Base-by-base conservation (phyloP, 495 filamentous ascomycete genomes). In the Lophiostoma macrostomum region DNA sequence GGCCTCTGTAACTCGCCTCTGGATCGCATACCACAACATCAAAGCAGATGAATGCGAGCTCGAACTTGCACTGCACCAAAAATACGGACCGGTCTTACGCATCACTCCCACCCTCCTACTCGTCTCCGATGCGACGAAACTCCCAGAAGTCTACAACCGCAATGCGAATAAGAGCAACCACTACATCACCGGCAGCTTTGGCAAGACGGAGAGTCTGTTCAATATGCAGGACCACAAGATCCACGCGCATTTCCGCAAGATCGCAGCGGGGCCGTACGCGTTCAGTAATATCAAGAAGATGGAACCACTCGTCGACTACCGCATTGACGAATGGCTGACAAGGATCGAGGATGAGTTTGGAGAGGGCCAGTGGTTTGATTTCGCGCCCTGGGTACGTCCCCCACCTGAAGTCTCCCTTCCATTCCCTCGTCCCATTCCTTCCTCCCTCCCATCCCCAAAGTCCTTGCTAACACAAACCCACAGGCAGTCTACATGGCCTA, bases 151-250 rank as follows among this genome's bases (percentile, higher is more conserved):
- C 29, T 80, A 80, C 63, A 73, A 79, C 53, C 72, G 75, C 45
- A 70, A 74, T 55, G 77, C 73, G 11, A 76, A 80, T 65, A 82
- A 82, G 48, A 74, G 75, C 1, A 70, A 72, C 4, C 74, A 78
- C 48, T 80, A 80, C 43, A 76, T 73, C 36, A 73, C 75, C 1
- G 74, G 74, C 12, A 68, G 70, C 4, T 76, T 76, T 31, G 76
- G 75, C 7, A 71, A 78, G 32, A 67, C 67, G 11, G 71, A 74
- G 50, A 68, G 69, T 12, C 51, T 77, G 50, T 78, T 78, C 56
- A 77, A 74, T 39, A 76, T 74, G 61, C 71, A 72, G 34, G 67
- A 67, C 28, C 72, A 78, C 56, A 74, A 77, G 46, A 66, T 55
- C 22, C 70, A 81, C 63, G 68, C 75, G 50, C 61, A 73, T 53